phyloP scores from a whole-genome alignment of 2,329 filamentous ascomycete species.

The Aspergillus awamori region DNA sequence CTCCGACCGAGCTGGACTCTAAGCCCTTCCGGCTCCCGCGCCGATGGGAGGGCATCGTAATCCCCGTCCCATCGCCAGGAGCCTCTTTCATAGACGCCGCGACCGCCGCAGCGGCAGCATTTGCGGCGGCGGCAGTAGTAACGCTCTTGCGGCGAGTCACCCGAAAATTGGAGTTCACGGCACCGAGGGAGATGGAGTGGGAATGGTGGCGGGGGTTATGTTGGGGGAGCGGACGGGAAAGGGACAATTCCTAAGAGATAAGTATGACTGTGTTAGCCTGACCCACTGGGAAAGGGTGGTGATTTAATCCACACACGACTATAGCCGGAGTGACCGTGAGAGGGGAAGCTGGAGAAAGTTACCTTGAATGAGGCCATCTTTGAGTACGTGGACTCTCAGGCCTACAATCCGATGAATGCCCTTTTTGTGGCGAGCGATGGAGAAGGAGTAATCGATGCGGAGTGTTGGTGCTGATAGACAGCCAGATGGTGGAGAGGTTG shows the following conservation, averaged over 20 bases:
- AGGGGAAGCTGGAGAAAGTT: slow-evolving; percentile 16
- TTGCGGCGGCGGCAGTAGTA: slow-evolving; percentile 71
- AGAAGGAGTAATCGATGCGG: slow-evolving; percentile 12
- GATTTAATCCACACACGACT: background rate
- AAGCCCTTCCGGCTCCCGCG: slow-evolving; percentile 59
- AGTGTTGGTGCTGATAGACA: slow-evolving; percentile 2
- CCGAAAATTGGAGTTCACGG: slow-evolving; percentile 79
- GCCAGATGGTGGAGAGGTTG: background rate
- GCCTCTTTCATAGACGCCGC: slow-evolving; percentile 70
- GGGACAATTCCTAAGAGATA: slow-evolving; percentile 46
- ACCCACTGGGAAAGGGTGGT: background rate
- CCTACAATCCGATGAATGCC: slow-evolving; percentile 34
- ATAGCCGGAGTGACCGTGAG: background rate
- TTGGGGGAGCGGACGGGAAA: slow-evolving; percentile 68
- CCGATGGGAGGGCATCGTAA: slow-evolving; percentile 59
- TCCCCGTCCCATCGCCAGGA: slow-evolving; percentile 61
- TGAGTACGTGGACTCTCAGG: slow-evolving; percentile 33
- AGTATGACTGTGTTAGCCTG: slow-evolving; percentile 27
- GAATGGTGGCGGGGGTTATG: slow-evolving; percentile 76
- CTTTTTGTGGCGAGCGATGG: slow-evolving; percentile 14
- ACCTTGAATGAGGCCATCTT: slow-evolving; percentile 48
- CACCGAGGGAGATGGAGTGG: slow-evolving; percentile 75
- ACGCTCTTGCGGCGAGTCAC: slow-evolving; percentile 94
- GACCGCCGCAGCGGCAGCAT: slow-evolving; percentile 64
- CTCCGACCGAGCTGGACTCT: slow-evolving; percentile 63